phyloP scores from a whole-genome alignment of 2,329 filamentous ascomycete species.

The Cladosporium sp. region DNA sequence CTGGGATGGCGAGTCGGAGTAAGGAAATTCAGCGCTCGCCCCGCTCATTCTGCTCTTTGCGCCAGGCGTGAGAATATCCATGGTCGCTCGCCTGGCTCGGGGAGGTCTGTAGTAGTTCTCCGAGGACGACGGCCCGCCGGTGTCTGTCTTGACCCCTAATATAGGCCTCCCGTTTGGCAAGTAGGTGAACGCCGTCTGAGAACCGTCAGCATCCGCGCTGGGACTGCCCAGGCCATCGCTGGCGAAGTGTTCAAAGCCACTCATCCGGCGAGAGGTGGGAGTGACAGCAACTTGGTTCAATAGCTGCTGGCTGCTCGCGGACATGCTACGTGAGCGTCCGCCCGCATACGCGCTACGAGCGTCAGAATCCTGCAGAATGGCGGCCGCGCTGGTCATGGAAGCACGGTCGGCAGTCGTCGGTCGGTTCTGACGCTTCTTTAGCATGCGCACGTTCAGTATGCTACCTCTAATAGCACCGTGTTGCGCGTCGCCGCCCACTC shows the following conservation, averaged over 20 bases:
- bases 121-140: conserved; percentile 21
- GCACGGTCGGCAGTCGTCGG: conserved; percentile 47
- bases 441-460: conserved; percentile 59
- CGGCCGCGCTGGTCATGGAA: conserved; percentile 75
- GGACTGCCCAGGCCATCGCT: conserved; percentile 52
- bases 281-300: conserved; percentile 40
- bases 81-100: conserved; percentile 59
- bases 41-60: conserved; percentile 41
- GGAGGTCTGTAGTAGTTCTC: conserved; percentile 90
- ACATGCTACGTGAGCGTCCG: conserved; percentile 52
- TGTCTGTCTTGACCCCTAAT: conserved; percentile 28
- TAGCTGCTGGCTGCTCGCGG: conserved; percentile 56
- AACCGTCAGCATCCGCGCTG: background rate
- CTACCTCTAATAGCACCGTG: conserved; percentile 59
- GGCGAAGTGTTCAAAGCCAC: conserved; percentile 50
- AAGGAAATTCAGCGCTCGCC: conserved; percentile 35
- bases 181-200: conserved; percentile 1
- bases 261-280: conserved; percentile 31
- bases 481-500: conserved; percentile 59
- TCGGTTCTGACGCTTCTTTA: conserved; percentile 26
- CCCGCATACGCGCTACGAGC: conserved; percentile 17
- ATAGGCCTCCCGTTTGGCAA: conserved; percentile 36
- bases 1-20: conserved; percentile 36
- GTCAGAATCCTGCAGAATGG: conserved; percentile 54
- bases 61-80: conserved; percentile 42